Percentiles rank a stretch among this genome's conserved stretches.
Evolutionary conservation across 1,139 yeast species (phyloP).

Genomic region (Torulaspora pretoriensis): DNA sequence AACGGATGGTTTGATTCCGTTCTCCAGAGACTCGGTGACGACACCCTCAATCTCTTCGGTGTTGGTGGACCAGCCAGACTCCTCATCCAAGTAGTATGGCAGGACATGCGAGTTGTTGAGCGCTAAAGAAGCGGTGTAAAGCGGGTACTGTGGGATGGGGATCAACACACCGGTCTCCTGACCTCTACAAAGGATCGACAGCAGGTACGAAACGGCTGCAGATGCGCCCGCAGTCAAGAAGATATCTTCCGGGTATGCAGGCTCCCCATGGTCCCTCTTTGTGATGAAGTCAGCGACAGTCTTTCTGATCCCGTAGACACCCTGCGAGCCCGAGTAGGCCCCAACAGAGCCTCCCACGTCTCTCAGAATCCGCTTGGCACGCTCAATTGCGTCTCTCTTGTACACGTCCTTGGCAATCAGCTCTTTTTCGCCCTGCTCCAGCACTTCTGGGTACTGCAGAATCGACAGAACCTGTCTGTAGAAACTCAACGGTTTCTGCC

Average conservation of each 20-base stretch:
- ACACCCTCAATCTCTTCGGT: constrained; percentile 59
- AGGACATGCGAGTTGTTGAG: constrained; percentile 75
- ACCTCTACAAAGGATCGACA: constrained; percentile 65
- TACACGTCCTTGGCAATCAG: constrained; percentile 38
- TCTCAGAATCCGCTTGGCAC: constrained; percentile 60
- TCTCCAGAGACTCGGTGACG: constrained; percentile 47
- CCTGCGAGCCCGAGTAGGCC: constrained; percentile 92
- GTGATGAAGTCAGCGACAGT: constrained; percentile 78
- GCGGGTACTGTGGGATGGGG: constrained; percentile 96
- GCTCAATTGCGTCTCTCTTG: constrained; percentile 65
- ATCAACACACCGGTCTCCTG: constrained; percentile 77
- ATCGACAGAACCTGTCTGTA: constrained; percentile 85
- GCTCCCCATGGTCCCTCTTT: constrained; percentile 60
- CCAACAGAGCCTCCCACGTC: constrained; percentile 76
- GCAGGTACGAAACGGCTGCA: constrained; percentile 73
- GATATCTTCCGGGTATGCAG: constrained; percentile 64
- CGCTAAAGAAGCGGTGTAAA: constrained; percentile 88
- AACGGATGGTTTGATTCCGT: constrained; percentile 66
- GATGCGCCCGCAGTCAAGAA: constrained; percentile 93
- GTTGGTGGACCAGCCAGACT: constrained; percentile 77
- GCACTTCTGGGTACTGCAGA: constrained; percentile 74
- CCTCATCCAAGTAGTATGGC: constrained; percentile 84
- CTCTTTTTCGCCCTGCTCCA: constrained; percentile 33
- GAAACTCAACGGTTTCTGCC: constrained; percentile 92
- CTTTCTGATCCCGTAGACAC: constrained; percentile 64